Evolutionary conservation across 179 eudicot genomes (phyloP), one percentile per base, ranked within the genome.

Genomic region (Corrigiola litoralis): DNA sequence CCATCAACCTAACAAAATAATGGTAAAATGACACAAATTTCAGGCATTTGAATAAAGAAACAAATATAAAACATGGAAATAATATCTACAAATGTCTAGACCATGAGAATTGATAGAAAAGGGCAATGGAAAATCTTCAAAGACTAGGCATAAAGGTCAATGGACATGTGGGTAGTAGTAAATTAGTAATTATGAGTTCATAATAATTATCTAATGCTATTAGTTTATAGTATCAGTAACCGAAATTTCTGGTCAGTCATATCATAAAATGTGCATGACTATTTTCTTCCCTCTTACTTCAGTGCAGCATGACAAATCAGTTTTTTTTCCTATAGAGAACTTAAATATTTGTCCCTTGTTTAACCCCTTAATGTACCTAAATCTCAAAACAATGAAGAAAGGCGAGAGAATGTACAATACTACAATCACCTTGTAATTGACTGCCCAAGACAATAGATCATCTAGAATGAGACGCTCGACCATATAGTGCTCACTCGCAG

Each of bases 401-500:
- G 32, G 28, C 8, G 34, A 50, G 62, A 42, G 14, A 52, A 51
- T 23, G 1, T 28, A 31, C 20, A 28, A 55, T 1, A 40, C 32
- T 27, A 38, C 7, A 63, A 20, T 72, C 66, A 94, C 97, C 97
- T 94, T 94, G 63, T 90, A 94, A 69, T 94, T 82, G 77, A 85
- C 78, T n/a, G 83, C 89, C 98, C 97, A 90, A 66, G 78, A 80
- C 60, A 80, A 61, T 24, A 94, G 86, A 79, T 94, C 98, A 76
- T 94, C 98, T 75, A 90, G 46, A 71, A 90, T 90, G 67, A 94
- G 72, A 31, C 97, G 87, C 66, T 87, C 94, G 73, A 82, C 97
- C 99, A 95, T 95, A 66, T 77, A 88, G 88, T 95, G 97, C 81
- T 95, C 99, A 61, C 97, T 91, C 41, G 96, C 96, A 10, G 99